Conservation (phyloP, 768 basidiomycete species). For the Pleurotus djamor region DNA sequence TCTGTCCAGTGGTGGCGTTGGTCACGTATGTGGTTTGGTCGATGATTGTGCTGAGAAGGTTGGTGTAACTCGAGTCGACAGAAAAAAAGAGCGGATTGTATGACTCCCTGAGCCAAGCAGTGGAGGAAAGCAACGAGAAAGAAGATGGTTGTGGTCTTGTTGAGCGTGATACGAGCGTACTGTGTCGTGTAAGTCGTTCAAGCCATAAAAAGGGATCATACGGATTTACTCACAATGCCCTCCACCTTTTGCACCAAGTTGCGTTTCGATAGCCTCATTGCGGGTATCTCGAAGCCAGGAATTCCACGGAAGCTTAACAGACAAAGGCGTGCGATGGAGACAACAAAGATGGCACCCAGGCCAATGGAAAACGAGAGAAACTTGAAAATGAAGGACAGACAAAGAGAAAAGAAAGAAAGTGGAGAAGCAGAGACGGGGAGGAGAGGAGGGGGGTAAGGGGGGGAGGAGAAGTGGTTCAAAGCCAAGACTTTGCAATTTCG, state of each 20-base stretch:
- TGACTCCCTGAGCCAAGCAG: slow-evolving; percentile 49
- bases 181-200: slow-evolving; percentile 9
- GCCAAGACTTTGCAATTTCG: background rate
- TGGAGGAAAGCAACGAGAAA: slow-evolving; percentile 48
- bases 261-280: background rate
- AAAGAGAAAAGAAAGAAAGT: background rate
- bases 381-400: background rate
- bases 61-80: slow-evolving; percentile 37
- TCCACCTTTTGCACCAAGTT: background rate
- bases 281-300: background rate
- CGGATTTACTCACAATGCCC: background rate
- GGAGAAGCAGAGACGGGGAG: background rate
- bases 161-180: slow-evolving; percentile 37
- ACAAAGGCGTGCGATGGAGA: background rate
- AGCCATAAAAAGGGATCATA: background rate
- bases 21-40: slow-evolving; percentile 14
- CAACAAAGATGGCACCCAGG: slow-evolving; percentile 2
- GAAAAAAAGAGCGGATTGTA: slow-evolving; percentile 47
- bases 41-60: slow-evolving; percentile 31
- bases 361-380: background rate
- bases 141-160: slow-evolving; percentile 40
- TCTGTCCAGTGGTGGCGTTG: background rate
- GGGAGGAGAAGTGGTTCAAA: background rate
- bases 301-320: background rate
- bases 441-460: background rate